Base-by-base conservation (phyloP, 139 green algal species). In the Micractinium sp. region DNA sequence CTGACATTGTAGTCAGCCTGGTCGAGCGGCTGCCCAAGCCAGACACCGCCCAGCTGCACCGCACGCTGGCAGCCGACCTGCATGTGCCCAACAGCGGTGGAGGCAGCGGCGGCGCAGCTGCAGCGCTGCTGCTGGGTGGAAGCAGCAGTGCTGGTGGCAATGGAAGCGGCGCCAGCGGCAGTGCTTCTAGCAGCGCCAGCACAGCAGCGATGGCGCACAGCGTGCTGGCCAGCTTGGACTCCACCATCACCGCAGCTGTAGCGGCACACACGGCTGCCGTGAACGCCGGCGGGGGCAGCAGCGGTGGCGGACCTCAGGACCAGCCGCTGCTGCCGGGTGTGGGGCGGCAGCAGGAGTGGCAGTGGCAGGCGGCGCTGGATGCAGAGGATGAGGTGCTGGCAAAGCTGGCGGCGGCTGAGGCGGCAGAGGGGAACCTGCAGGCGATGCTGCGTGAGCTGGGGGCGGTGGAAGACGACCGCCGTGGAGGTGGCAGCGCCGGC, bases 11-110 rank as follows among this genome's bases (percentile, higher is more conserved):
- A 13, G 76, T 71, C 35, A 53, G 33, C 13, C 47, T 92, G 27
- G 79, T 90, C 31, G 78, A 92, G n/a, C 63, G 78, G n/a, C 85
- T 91, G 89, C 89, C 89, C 4, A 80, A 73, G 69, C 18, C 87
- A 67, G 85, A 91, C 69, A 19, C 76, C 69, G 47, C 85, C 47
- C 47, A 87, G 67, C 53, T 67, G 47, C 33, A 71, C 79, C 67
- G 78, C 78, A 38, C 81, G 81, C 77, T 87, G 82, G 38, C 77
- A 47, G 20, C 47, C 53, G 22, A 90, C 67, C 41, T 47, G 85
- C 25, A 76, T n/a, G n/a, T n/a, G n/a, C n/a, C n/a, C n/a, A n/a
- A n/a, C n/a, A n/a, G n/a, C 73, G 18, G 29, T 71, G 31, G 33
- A 39, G 61, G 81, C 73, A 41, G 67, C 71, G 61, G 69, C 78